phyloP scores from a whole-genome alignment of 192 early-diverging fungal genomes.

The Bifiguratus adelaidae region DNA sequence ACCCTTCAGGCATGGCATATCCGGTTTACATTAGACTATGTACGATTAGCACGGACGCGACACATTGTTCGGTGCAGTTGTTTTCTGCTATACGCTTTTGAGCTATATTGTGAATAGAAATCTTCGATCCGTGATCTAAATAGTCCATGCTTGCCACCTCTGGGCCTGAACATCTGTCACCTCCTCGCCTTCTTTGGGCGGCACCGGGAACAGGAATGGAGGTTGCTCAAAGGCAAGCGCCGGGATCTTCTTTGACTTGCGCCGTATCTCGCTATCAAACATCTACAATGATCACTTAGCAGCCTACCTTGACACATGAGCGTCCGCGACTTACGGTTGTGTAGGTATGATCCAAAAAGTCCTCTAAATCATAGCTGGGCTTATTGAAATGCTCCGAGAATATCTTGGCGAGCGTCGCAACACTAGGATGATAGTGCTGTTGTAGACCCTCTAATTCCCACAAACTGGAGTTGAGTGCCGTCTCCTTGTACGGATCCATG shows the following conservation, averaged over 20 bases:
- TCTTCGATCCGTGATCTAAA: too few species aligned
- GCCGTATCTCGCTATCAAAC: slow-evolving; percentile 51
- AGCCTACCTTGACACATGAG: too few species aligned
- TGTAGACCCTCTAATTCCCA: slow-evolving; percentile 92
- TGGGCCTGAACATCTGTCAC: too few species aligned
- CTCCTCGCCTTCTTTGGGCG: too few species aligned
- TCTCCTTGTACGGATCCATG: slow-evolving; percentile 65
- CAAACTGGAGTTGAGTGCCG: slow-evolving; percentile 76
- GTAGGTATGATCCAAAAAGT: slow-evolving; percentile 93
- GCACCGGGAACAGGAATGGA: slow-evolving; percentile 25
- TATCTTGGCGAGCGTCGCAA: slow-evolving; percentile 73
- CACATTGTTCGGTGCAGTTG: too few species aligned
- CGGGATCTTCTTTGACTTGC: slow-evolving; percentile 46
- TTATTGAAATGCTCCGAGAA: slow-evolving; percentile 86
- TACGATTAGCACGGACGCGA: too few species aligned
- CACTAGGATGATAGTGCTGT: slow-evolving; percentile 80
- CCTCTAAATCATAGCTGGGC: slow-evolving; percentile 81
- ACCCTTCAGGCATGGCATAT: too few species aligned
- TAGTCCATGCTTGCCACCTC: too few species aligned
- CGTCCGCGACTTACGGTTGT: slow-evolving; percentile 33
- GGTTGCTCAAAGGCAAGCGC: slow-evolving; percentile 49
- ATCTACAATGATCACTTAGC: too few species aligned
- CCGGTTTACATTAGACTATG: too few species aligned
- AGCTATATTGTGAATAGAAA: too few species aligned
- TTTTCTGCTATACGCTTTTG: too few species aligned